phyloP scores from a whole-genome alignment of 2,329 filamentous ascomycete species.

The Hirsutella rhossiliensis region DNA sequence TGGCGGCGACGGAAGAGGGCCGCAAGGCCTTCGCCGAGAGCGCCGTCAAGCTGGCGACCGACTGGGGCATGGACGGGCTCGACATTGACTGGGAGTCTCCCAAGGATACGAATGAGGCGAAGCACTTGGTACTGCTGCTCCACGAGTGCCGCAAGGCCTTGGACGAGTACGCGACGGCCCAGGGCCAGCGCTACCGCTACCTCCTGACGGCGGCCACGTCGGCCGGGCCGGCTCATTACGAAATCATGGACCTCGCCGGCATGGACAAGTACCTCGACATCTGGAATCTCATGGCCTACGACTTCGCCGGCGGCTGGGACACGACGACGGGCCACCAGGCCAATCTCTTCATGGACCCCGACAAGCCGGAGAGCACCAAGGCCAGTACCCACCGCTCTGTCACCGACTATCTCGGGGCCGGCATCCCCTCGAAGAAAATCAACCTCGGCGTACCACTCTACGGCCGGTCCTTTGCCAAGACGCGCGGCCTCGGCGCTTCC shows the following conservation, averaged over 20 bases:
- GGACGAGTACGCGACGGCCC: constrained; percentile 25
- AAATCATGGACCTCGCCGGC: constrained; percentile 34
- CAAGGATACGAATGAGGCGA: constrained; percentile 22
- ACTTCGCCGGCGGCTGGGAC: constrained; percentile 60
- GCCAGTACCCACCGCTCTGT: constrained; percentile 58
- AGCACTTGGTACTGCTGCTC: constrained; percentile 29
- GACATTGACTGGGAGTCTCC: constrained; percentile 49
- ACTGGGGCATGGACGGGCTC: constrained; percentile 49
- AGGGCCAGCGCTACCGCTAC: constrained; percentile 32
- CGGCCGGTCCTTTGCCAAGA: constrained; percentile 61
- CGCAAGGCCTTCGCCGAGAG: constrained; percentile 54
- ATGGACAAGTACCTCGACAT: constrained; percentile 47
- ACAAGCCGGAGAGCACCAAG: constrained; percentile 46
- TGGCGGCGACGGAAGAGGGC: constrained; percentile 48
- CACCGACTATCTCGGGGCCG: constrained; percentile 33
- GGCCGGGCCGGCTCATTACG: constrained; percentile 35
- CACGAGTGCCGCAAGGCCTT: constrained; percentile 30
- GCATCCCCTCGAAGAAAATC: constrained; percentile 52
- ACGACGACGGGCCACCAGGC: constrained; percentile 51
- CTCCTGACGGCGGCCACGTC: constrained; percentile 38
- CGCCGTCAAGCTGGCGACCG: constrained; percentile 56
- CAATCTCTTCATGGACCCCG: constrained; percentile 47
- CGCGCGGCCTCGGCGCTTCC: constrained; percentile 50
- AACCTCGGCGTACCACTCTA: constrained; percentile 69
- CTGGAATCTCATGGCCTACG: constrained; percentile 57